Evolutionary conservation across 2,329 filamentous ascomycete genomes (phyloP).

Genomic region (Phoma sp.): DNA sequence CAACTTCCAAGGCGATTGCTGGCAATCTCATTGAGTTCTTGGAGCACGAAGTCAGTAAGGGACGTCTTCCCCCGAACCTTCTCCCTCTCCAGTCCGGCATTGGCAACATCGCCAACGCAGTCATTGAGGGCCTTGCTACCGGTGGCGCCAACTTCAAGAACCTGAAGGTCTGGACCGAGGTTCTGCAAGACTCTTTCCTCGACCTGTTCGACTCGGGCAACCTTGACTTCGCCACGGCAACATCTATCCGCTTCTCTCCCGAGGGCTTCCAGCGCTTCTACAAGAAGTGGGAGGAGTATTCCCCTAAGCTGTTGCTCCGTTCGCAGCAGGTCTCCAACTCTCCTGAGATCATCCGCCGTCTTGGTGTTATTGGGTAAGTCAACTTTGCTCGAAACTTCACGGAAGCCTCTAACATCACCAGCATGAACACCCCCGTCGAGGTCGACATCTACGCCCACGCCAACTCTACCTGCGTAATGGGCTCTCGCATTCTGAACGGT

Average conservation of each 20-base stretch:
- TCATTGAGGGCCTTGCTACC: slow-evolving; percentile 80
- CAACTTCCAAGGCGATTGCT: slow-evolving; percentile 73
- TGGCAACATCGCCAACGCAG: slow-evolving; percentile 91
- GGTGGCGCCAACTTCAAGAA: slow-evolving; percentile 79
- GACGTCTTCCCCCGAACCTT: slow-evolving; percentile 76
- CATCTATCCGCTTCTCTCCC: slow-evolving; percentile 87
- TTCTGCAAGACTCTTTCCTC: slow-evolving; percentile 90
- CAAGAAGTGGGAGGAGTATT: slow-evolving; percentile 79
- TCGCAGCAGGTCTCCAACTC: slow-evolving; percentile 89
- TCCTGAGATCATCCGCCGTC: slow-evolving; percentile 85
- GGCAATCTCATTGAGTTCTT: slow-evolving; percentile 82
- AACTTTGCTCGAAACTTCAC: background rate
- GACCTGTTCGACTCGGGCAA: slow-evolving; percentile 89
- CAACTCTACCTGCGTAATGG: slow-evolving; percentile 89
- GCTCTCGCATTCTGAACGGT: slow-evolving; percentile 84
- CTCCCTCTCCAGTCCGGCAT: slow-evolving; percentile 87
- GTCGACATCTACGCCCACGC: slow-evolving; percentile 95
- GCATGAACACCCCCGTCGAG: slow-evolving; percentile 94
- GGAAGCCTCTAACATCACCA: background rate
- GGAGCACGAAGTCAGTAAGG: slow-evolving; percentile 81
- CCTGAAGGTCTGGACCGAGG: slow-evolving; percentile 91
- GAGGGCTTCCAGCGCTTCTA: slow-evolving; percentile 93
- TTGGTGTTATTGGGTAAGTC: slow-evolving; percentile 72
- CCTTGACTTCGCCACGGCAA: slow-evolving; percentile 88
- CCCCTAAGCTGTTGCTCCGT: slow-evolving; percentile 81